A percentile compares a stretch with the other conserved stretches of the same genome.
Conservation (phyloP, 2,329 filamentous ascomycete genomes). For the Trichoderma sp. region DNA sequence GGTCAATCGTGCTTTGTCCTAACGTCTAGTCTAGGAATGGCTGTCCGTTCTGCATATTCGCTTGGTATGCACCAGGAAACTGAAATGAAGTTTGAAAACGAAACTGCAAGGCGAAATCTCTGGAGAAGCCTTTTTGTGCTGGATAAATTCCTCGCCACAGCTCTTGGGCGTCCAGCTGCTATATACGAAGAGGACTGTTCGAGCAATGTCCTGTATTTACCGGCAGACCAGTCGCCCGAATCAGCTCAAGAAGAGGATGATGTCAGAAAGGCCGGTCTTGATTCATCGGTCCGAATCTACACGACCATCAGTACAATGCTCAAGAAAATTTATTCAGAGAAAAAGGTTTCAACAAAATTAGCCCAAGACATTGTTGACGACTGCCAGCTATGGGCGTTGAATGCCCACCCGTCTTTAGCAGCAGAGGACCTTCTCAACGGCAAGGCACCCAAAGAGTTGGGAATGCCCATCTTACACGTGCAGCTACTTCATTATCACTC, state of each 20-base stretch:
- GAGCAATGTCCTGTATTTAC: slow-evolving; percentile 47
- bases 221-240: neutral
- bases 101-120: slow-evolving; percentile 55
- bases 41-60: slow-evolving; percentile 64
- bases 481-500: slow-evolving; percentile 66
- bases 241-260: slow-evolving; percentile 20
- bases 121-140: slow-evolving; percentile 69
- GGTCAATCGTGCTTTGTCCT: neutral
- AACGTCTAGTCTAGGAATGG: slow-evolving; percentile 55
- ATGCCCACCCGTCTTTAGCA: slow-evolving; percentile 53
- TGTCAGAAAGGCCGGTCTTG: slow-evolving; percentile 44
- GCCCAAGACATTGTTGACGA: slow-evolving; percentile 58
- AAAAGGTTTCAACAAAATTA: slow-evolving; percentile 60
- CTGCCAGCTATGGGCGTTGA: slow-evolving; percentile 31
- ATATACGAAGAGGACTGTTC: slow-evolving; percentile 67
- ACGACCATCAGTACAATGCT: slow-evolving; percentile 62
- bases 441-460: slow-evolving; percentile 42
- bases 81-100: slow-evolving; percentile 53
- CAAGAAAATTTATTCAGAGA: slow-evolving; percentile 61
- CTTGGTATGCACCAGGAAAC: slow-evolving; percentile 66
- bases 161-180: slow-evolving; percentile 63
- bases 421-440: slow-evolving; percentile 40
- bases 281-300: slow-evolving; percentile 61
- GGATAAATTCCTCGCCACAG: slow-evolving; percentile 65
- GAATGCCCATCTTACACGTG: slow-evolving; percentile 63